Evolutionary conservation across 2,329 filamentous ascomycete species (phyloP).

Genomic region (Arthrobotrys conoides): DNA sequence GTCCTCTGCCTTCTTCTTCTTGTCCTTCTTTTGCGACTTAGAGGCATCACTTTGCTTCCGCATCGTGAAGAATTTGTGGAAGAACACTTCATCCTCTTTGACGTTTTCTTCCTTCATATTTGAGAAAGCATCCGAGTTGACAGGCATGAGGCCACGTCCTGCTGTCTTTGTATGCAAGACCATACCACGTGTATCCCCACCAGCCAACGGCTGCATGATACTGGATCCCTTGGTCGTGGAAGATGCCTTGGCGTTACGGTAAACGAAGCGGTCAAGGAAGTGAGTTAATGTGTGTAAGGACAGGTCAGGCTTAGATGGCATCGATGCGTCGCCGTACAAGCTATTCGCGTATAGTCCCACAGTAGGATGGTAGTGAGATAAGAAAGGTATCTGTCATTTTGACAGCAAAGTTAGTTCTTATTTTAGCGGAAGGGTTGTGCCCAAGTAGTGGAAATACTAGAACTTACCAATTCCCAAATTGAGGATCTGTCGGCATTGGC

Average conservation of each 20-base stretch:
- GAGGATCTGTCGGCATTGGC: slow-evolving; percentile 94
- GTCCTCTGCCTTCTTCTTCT: slow-evolving; percentile 73
- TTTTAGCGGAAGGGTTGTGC: slow-evolving; percentile 10
- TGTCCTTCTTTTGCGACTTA: slow-evolving; percentile 72
- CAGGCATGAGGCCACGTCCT: slow-evolving; percentile 73
- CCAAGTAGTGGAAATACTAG: background rate
- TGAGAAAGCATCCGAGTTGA: slow-evolving; percentile 94
- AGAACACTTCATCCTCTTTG: slow-evolving; percentile 93
- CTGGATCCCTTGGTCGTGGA: slow-evolving; percentile 79
- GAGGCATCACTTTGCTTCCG: slow-evolving; percentile 73
- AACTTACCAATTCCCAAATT: slow-evolving; percentile 86
- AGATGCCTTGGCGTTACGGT: slow-evolving; percentile 86
- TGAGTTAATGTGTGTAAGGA: slow-evolving; percentile 91
- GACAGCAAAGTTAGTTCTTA: background rate
- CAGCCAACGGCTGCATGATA: slow-evolving; percentile 94
- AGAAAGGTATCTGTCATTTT: slow-evolving; percentile 73
- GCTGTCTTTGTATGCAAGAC: slow-evolving; percentile 70
- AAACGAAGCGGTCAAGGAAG: slow-evolving; percentile 98
- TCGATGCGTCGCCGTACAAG: slow-evolving; percentile 77
- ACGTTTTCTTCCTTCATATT: slow-evolving; percentile 89
- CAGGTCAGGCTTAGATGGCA: slow-evolving; percentile 89
- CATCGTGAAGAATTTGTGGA: slow-evolving; percentile 88
- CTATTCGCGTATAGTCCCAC: slow-evolving; percentile 85
- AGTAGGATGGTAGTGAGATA: slow-evolving; percentile 91
- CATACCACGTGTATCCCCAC: slow-evolving; percentile 73